Conservation (phyloP, 768 basidiomycete species). For the Xerocomellus dryophilus region DNA sequence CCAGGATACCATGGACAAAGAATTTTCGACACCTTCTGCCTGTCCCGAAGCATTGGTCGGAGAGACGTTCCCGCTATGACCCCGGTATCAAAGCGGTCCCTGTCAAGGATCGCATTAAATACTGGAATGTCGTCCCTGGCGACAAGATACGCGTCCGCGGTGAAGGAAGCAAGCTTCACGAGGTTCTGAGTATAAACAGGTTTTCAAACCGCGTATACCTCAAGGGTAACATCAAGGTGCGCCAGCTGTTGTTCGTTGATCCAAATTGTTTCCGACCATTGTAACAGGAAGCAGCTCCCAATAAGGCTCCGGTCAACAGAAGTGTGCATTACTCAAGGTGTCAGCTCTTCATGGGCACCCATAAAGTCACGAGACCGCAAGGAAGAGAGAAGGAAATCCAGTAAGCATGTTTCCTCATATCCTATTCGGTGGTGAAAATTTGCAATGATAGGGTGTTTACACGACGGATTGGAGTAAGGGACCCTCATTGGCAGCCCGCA, state of each 20-base stretch:
- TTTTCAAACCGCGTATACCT: conserved; percentile 66
- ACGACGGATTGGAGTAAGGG: conserved; percentile 59
- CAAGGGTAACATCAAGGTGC: conserved; percentile 40
- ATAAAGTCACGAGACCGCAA: conserved; percentile 36
- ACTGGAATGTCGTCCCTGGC: conserved; percentile 86
- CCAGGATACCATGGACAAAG: conserved; percentile 54
- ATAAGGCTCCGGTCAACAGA: conserved; percentile 27
- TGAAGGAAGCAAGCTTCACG: conserved; percentile 58
- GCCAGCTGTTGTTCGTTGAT: conserved; percentile 6
- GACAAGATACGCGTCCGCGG: conserved; percentile 73
- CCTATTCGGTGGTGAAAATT: not conserved
- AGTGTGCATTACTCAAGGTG: conserved; percentile 74
- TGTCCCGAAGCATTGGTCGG: conserved; percentile 54
- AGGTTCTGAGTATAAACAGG: conserved; percentile 72
- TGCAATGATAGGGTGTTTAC: conserved; percentile 64
- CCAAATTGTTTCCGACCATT: conserved; percentile 1
- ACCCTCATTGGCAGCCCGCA: conserved; percentile 56
- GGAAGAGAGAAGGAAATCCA: conserved; percentile 40
- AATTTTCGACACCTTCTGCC: conserved; percentile 64
- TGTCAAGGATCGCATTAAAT: conserved; percentile 69
- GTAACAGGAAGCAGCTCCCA: conserved; percentile 18
- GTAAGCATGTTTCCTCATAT: conserved; percentile 36
- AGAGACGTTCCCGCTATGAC: conserved; percentile 44
- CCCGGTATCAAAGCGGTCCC: conserved; percentile 50
- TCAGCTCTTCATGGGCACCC: conserved; percentile 70